Conservation (phyloP, 208 protist species). For the Leishmania mexicana region DNA sequence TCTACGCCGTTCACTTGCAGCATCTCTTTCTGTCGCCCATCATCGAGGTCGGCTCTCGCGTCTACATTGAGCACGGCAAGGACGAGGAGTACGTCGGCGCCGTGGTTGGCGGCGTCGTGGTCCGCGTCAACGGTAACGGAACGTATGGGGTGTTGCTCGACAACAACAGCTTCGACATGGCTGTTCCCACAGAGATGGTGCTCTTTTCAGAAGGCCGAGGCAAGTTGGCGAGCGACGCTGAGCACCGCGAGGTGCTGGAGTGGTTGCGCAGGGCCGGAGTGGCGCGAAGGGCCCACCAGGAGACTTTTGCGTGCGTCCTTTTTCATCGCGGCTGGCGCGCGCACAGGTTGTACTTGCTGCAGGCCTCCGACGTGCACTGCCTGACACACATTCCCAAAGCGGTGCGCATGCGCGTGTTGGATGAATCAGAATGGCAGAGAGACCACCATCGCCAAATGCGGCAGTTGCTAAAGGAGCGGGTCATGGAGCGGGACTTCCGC, state of each 20-base stretch:
- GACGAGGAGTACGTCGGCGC: conserved; percentile 29
- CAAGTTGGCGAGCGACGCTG: conserved; percentile 45
- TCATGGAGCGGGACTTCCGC: conserved; percentile 71
- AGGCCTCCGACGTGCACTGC: conserved; percentile 73
- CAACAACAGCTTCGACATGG: conserved; percentile 83
- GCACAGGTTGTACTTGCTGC: conserved; percentile 80
- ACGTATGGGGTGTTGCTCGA: conserved; percentile 82
- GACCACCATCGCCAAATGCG: conserved; percentile 72
- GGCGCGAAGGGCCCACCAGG: conserved; percentile 64
- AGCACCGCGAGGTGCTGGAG: conserved; percentile 63
- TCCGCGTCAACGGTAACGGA: conserved; percentile 79
- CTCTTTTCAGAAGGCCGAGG: conserved; percentile 56
- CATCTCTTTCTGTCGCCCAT: conserved; percentile 67
- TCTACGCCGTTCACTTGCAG: conserved; percentile 76
- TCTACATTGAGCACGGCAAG: conserved; percentile 65
- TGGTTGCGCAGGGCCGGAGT: conserved; percentile 80
- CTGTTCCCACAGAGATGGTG: conserved; percentile 71
- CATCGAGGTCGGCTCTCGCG: conserved; percentile 77
- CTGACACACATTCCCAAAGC: conserved; percentile 58
- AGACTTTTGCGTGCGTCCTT: conserved; percentile 73
- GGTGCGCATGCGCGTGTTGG: conserved; percentile 65
- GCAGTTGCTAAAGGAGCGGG: conserved; percentile 61
- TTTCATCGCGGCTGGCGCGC: conserved; percentile 82
- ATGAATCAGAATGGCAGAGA: conserved; percentile 71
- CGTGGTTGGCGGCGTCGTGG: conserved; percentile 72